Evolutionary conservation across 2,329 filamentous ascomycete genomes (phyloP).

Genomic region (Colletotrichum chrysophilum): DNA sequence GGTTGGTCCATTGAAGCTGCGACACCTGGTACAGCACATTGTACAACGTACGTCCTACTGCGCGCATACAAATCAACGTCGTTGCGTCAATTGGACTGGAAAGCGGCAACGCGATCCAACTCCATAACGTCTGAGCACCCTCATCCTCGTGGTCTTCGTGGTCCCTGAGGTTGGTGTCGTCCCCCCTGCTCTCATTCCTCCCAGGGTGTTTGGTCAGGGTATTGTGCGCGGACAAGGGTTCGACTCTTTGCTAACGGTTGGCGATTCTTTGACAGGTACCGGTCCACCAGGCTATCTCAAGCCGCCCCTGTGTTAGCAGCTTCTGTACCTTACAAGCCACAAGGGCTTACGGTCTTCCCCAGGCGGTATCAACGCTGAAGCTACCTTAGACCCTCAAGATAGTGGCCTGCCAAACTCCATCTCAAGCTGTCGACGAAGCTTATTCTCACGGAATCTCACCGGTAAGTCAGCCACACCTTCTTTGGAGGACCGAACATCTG

Average conservation of each 20-base stretch:
- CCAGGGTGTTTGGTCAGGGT: neutral
- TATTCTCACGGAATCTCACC: neutral
- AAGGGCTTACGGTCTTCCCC: neutral
- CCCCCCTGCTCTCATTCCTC: neutral
- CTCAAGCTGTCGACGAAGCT: conserved; percentile 14
- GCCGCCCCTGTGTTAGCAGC: neutral
- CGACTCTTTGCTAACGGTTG: conserved; percentile 7
- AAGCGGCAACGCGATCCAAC: neutral
- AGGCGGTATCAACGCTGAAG: conserved; percentile 3
- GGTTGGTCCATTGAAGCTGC: neutral
- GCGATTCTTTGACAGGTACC: conserved; percentile 20
- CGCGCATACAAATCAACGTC: neutral
- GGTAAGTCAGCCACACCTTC: conserved; percentile 8
- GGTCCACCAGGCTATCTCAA: conserved; percentile 14
- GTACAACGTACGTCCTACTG: neutral
- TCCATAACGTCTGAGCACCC: neutral
- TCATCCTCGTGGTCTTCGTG: neutral
- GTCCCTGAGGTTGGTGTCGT: conserved; percentile 1
- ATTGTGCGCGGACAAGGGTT: neutral
- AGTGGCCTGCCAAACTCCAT: neutral
- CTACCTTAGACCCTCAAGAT: neutral
- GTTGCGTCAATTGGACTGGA: neutral
- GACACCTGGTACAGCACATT: neutral
- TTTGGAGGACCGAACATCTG: neutral
- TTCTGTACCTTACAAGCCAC: neutral